Conservation (phyloP, 495 filamentous ascomycete species). For the Hypoxylon lenormandii region DNA sequence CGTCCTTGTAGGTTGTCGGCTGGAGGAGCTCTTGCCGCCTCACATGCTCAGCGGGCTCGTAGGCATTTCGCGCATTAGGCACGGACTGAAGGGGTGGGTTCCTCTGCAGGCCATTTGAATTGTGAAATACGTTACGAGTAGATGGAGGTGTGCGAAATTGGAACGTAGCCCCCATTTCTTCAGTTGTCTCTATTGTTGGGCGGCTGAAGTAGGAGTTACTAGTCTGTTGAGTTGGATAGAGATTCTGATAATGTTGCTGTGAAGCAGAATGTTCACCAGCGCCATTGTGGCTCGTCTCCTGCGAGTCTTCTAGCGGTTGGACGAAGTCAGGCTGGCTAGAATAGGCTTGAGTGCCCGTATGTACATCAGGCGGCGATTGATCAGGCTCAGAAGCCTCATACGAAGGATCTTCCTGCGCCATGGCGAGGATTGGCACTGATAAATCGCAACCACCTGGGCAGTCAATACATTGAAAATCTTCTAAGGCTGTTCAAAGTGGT, state of each 20-base stretch:
- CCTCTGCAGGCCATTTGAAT: not conserved
- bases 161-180: slow-evolving; percentile 36
- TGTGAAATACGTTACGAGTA: not conserved
- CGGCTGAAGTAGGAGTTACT: slow-evolving; percentile 18
- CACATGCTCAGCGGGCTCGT: not conserved
- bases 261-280: not conserved
- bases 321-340: slow-evolving; percentile 19
- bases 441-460: not conserved
- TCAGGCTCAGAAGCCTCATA: not conserved
- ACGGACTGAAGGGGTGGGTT: not conserved
- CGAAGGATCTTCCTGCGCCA: slow-evolving; percentile 1
- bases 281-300: slow-evolving; percentile 7
- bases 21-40: not conserved
- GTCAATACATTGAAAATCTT: not conserved
- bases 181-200: slow-evolving; percentile 33
- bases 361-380: not conserved
- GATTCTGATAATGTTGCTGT: not conserved
- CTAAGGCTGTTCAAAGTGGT: not conserved
- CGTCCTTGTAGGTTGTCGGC: not conserved
- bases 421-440: not conserved
- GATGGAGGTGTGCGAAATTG: slow-evolving; percentile 29
- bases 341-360: not conserved
- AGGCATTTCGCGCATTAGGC: not conserved
- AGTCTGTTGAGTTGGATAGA: not conserved
- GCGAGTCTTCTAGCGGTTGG: slow-evolving; percentile 15